These are phyloP conservation scores for Bertia moriformis DNA, from an alignment of 2,329 filamentous ascomycete genomes.

Conservation along the genomic window DNA sequence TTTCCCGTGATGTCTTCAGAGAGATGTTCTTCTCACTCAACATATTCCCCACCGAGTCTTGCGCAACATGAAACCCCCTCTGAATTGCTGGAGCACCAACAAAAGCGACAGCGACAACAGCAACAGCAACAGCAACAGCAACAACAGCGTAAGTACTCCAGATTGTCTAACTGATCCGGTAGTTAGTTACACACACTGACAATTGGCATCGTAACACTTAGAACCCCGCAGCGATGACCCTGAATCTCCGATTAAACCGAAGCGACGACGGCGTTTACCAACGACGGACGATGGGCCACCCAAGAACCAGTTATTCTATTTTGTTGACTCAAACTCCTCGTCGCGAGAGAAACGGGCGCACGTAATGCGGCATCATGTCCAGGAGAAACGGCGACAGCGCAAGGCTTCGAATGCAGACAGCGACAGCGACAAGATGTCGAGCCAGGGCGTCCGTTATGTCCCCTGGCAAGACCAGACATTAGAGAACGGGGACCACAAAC, in stretches of 20 bases:
- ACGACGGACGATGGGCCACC: constrained; percentile 10
- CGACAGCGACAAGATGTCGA: constrained; percentile 4
- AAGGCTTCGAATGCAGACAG: constrained; percentile 11
- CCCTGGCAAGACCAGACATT: not conserved
- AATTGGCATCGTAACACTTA: too few species aligned
- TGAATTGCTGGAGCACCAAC: too few species aligned
- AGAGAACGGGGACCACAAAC: not conserved
- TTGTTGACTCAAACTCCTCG: constrained; percentile 21
- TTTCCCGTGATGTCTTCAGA: too few species aligned
- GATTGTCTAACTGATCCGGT: too few species aligned
- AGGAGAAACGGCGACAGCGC: constrained; percentile 17
- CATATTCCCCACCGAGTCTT: too few species aligned
- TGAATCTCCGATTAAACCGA: constrained; percentile 1
- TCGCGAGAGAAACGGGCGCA: constrained; percentile 23
- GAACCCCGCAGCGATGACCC: not conserved
- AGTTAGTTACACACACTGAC: too few species aligned
- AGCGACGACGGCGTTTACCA: constrained; percentile 4
- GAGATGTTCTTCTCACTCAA: too few species aligned
- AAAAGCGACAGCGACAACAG: too few species aligned
- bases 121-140: too few species aligned
- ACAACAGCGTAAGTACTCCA: too few species aligned
- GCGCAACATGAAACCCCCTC: too few species aligned
- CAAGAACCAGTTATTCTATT: constrained; percentile 19
- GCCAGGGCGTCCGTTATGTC: not conserved
- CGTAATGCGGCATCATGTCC: constrained; percentile 26